Evolutionary conservation across 441 rosid species (phyloP), one percentile per base, ranked within the genome.

Genomic region (Adansonia madagascariensis): DNA sequence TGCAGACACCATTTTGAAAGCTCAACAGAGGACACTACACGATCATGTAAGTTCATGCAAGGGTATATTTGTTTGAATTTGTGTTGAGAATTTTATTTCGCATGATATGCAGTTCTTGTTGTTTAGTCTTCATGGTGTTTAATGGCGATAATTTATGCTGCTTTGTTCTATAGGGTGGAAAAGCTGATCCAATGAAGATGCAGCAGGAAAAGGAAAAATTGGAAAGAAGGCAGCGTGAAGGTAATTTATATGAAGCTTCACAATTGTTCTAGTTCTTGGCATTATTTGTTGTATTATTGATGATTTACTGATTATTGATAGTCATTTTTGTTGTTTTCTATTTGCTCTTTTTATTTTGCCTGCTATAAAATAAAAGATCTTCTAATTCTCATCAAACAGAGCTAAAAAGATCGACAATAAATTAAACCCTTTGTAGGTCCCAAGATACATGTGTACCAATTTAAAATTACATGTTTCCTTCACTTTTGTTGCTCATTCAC

Each of bases 1-100:
- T 82, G 99, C 98, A 9, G 93, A 84, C 53, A 89, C 94, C 44
- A 93, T 95, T 53, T 63, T 89, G 66, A 92, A 85, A 88, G 95
- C 97, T 14, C 83, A 87, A 75, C 91, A 90, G 68, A 91, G 83
- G 90, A 86, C 92, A 46, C 84, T 86, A 20, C 87, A 85, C 50
- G 89, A 85, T 76, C 81, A 89, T 55, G 96, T 88, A 89, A 76
- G 82, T 49, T n/a, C 27, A 24, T 43, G 22, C 24, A 8, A 31
- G 24, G 17, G 7, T 14, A 20, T 69, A 61, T 9, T 55, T 44
- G 1, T 24, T 24, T 69, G 41, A 15, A 8, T 75, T 35, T 14
- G 15, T n/a, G 3, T 35, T 49, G 56, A 24, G 31, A 18, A 61
- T 17, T 35, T 14, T 22, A 0, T 71, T 63, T 71, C 27, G 27